phyloP scores from a whole-genome alignment of 2,329 filamentous ascomycete species.

The Sporothrix humicola region DNA sequence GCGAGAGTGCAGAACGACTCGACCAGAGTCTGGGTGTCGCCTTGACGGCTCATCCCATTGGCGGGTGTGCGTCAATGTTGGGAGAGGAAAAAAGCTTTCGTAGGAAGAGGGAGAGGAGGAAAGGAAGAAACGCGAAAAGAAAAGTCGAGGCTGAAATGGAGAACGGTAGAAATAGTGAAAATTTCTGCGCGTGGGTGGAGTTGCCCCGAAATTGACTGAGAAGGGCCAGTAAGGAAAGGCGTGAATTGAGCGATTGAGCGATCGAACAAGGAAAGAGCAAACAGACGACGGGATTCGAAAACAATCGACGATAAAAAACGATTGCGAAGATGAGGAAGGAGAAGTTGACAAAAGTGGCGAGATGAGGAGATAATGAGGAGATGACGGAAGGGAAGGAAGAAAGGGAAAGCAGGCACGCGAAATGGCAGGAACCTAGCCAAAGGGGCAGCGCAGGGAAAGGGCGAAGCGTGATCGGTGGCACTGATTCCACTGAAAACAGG shows the following conservation, averaged over 20 bases:
- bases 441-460: conserved; percentile 2
- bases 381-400: neutral
- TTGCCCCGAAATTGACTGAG: conserved; percentile 8
- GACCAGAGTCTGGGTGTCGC: conserved; percentile 62
- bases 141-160: conserved; percentile 27
- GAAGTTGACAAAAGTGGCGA: conserved; percentile 24
- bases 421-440: conserved; percentile 2
- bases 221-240: neutral
- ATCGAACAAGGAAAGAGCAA: conserved; percentile 14
- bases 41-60: conserved; percentile 51
- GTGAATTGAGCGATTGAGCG: no score
- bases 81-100: neutral
- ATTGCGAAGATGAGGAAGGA: conserved; percentile 28
- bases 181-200: conserved; percentile 22
- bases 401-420: neutral
- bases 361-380: conserved; percentile 7
- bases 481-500: no score
- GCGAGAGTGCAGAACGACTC: conserved; percentile 69
- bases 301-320: conserved; percentile 18
- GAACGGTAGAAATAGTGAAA: conserved; percentile 9
- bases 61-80: neutral
- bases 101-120: neutral
- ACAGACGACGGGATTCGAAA: neutral
- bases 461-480: conserved; percentile 10
- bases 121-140: no score